Evolutionary conservation across 495 filamentous ascomycete species (phyloP), one percentile per base, ranked within the genome.

Genomic region (Cercophora sp.): DNA sequence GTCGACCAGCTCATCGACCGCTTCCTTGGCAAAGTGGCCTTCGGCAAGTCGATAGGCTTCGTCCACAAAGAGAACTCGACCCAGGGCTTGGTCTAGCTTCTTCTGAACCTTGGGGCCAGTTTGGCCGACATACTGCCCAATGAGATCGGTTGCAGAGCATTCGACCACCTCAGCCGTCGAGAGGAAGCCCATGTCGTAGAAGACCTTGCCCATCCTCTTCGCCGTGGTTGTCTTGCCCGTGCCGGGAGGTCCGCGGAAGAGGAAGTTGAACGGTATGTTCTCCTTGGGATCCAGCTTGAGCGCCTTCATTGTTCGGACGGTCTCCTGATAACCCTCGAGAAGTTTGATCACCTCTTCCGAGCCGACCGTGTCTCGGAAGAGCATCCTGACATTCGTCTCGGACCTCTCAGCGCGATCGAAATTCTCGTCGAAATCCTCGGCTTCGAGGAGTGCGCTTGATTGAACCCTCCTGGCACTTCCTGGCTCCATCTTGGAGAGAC

Each of bases 151-250:
- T 0, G 82, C 79, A 1, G 84, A 86, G 36, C 70, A 74, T 43
- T 86, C 82, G 0, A 83, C 58, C 0, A 87, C 81, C 36, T 79
- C 76, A 0, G 59, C 66, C 0, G 74, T 72, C 1, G 76, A 54
- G 1, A 88, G 66, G 19, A 87, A 76, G 0, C 83, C 82, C 77
- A 87, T 80, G 56, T 89, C 81, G 56, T 87, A 89, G 60, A 79
- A 90, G 0, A 91, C 69, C 47, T 85, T 73, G 8, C 86, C 87
- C 78, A 91, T 86, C 54, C 78, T 85, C 46, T 73, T 66, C 0
- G 87, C 87, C 0, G 85, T 88, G 0, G 76, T 83, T 0, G 87
- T 89, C 57, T 91, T 91, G 10, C 87, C 87, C 3, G 86, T 89
- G 1, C 87, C 72, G 48, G 62, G 73, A 0, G 73, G 72, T 0